A percentile compares a stretch with the other conserved stretches of the same genome.
Evolutionary conservation across 2,329 filamentous ascomycete species (phyloP).

Genomic region (Penicillium sp.): DNA sequence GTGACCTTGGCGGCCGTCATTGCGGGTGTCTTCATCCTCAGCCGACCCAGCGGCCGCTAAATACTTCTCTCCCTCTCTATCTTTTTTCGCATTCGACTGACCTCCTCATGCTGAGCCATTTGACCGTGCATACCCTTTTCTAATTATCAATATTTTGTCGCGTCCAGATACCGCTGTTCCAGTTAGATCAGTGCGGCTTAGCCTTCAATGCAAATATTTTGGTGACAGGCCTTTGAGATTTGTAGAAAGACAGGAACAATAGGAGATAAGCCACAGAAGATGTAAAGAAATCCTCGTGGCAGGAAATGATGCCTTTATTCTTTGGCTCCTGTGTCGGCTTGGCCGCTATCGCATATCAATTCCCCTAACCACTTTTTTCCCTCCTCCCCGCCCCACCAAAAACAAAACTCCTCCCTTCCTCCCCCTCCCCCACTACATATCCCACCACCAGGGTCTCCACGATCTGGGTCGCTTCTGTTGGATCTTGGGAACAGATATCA

Average conservation of each 20-base stretch:
- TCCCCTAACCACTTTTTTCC: slow-evolving; percentile 25
- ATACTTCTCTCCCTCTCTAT: slow-evolving; percentile 5
- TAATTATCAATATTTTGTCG: slow-evolving; percentile 25
- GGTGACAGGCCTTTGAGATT: no score
- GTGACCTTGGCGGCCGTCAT: slow-evolving; percentile 94
- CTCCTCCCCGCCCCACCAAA: slow-evolving; percentile 28
- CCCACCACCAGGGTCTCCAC: slow-evolving; percentile 14
- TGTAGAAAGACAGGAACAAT: no score
- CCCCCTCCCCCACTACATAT: slow-evolving; percentile 15
- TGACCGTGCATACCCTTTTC: slow-evolving; percentile 19
- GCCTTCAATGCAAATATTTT: slow-evolving; percentile 27
- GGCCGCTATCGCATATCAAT: slow-evolving; percentile 19
- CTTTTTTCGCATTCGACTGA: slow-evolving; percentile 4
- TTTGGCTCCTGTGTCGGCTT: no score
- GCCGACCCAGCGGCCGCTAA: slow-evolving; percentile 54
- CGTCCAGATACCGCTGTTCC: slow-evolving; percentile 24
- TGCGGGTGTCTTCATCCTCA: slow-evolving; percentile 83
- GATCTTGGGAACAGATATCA: slow-evolving; percentile 27
- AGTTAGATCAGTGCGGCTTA: slow-evolving; percentile 19
- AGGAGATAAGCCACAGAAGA: no score
- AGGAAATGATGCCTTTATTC: no score
- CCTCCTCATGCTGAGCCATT: slow-evolving; percentile 6
- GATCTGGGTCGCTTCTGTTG: slow-evolving; percentile 22
- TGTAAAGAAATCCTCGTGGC: no score
- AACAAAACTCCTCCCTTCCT: slow-evolving; percentile 26